phyloP scores from a whole-genome alignment of 805 yeast genomes.

The Ogataea nakhonphanomensis region DNA sequence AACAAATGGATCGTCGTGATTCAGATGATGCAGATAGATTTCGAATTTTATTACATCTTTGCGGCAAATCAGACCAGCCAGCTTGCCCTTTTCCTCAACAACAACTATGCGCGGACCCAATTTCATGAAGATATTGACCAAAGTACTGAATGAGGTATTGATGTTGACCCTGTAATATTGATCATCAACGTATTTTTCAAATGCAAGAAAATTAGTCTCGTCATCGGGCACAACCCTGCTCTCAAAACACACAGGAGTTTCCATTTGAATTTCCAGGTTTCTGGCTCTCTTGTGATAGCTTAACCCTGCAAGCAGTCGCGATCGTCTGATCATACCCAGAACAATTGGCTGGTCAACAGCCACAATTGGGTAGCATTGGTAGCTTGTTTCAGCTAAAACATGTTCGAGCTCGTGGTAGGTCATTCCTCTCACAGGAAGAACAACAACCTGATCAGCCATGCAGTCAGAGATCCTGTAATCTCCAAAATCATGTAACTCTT shows the following conservation, averaged over 20 bases:
- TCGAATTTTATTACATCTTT: constrained; percentile 78
- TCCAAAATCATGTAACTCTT: constrained; percentile 62
- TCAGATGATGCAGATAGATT: constrained; percentile 29
- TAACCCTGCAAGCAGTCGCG: constrained; percentile 36
- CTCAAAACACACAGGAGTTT: constrained; percentile 13
- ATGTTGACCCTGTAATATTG: constrained; percentile 63
- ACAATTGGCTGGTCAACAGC: constrained; percentile 34
- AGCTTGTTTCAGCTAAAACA: constrained; percentile 34
- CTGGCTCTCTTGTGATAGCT: constrained; percentile 19
- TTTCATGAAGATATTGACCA: constrained; percentile 66
- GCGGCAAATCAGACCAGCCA: constrained; percentile 77
- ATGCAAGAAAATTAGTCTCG: constrained; percentile 15
- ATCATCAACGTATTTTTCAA: constrained; percentile 39
- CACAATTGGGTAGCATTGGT: constrained; percentile 55
- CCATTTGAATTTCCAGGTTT: constrained; percentile 1
- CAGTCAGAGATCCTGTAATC: constrained; percentile 49
- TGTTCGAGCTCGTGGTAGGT: constrained; percentile 33
- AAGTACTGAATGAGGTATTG: constrained; percentile 53
- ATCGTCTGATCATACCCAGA: constrained; percentile 44
- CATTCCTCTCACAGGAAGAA: constrained; percentile 38
- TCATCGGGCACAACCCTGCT: constrained; percentile 6
- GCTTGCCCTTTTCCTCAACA: constrained; percentile 56
- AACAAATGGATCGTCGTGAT: constrained; percentile 27
- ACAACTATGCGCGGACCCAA: constrained; percentile 76
- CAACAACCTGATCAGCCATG: constrained; percentile 49